phyloP scores from a whole-genome alignment of 345 rosid species.

The Carallia pectinifolia region DNA sequence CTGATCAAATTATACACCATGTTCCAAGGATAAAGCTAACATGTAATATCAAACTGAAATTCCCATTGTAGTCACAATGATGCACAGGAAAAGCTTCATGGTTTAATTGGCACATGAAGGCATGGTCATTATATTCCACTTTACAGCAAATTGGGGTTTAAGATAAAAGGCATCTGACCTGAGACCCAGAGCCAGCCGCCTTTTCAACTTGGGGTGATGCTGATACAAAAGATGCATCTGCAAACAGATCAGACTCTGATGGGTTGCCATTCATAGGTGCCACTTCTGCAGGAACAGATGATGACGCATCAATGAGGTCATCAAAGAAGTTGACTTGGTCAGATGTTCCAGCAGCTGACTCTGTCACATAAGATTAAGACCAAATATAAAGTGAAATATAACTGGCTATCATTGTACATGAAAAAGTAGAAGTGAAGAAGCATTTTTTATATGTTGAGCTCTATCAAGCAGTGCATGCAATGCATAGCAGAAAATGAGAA shows the following conservation, averaged over 20 bases:
- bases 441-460: background rate
- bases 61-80: background rate
- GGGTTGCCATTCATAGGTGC: slow-evolving; percentile 43
- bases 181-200: slow-evolving; percentile 46
- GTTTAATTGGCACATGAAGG: background rate
- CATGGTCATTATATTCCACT: background rate
- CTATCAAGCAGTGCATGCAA: background rate
- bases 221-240: slow-evolving; percentile 91
- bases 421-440: background rate
- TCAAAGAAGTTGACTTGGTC: slow-evolving; percentile 81
- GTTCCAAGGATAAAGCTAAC: background rate
- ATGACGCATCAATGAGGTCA: slow-evolving; percentile 70
- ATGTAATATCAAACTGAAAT: background rate
- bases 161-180: slow-evolving; percentile 40
- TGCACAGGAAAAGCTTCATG: background rate
- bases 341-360: slow-evolving; percentile 53
- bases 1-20: background rate
- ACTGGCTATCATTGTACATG: background rate
- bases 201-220: slow-evolving; percentile 56
- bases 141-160: background rate
- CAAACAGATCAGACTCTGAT: slow-evolving; percentile 80
- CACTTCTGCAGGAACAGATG: slow-evolving; percentile 50
- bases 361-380: slow-evolving; percentile 42
- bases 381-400: background rate
- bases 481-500: background rate